Evolutionary conservation across 495 filamentous ascomycete genomes (phyloP), one percentile per base, ranked within the genome.

Genomic region (Penicillium odoratum): DNA sequence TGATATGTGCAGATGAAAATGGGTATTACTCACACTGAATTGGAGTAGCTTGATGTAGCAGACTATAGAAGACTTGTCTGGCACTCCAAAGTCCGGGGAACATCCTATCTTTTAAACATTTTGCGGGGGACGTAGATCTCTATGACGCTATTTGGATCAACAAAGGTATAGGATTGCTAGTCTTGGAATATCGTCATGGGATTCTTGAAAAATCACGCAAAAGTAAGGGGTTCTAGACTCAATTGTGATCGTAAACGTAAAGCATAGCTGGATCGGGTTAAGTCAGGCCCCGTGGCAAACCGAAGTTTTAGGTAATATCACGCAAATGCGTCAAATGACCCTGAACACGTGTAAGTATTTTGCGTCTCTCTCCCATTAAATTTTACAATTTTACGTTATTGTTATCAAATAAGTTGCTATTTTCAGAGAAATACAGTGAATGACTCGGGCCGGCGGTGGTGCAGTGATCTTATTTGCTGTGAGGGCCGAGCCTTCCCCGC

Each of bases 301-400:
- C 57, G 57, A 54, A 31, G 0, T 34, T 21, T 55, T 60, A 55
- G 57, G 57, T 60, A 60, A 60, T 60, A 55, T 60, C 45, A 29
- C 57, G 57, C 57, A 60, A 60, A 44, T 30, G 7, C 26, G 51
- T 60, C 51, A 49, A 51, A 25, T 36, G 57, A 40, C 38, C 38
- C 6, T 40, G 38, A 5, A 40, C 38, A 40, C 38, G 38, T 40
- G 38, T 5, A 16, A 15, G 38, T 13, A 5, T 15, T 21, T 40
- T 16, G 38, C 0, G 13, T 16, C 15, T 40, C 38, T 6, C 38
- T 15, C 16, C 16, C 5, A 15, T 40, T 13, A 3, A 21, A 21
- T 21, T 21, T 21, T 1, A 21, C 2, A 2, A 16, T 40, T 40
- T 40, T 40, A 40, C 38, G 38, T 40, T 40, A 15, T 13, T 40